phyloP scores from a whole-genome alignment of 192 early-diverging fungal genomes.

The Umbelopsis isabellina region DNA sequence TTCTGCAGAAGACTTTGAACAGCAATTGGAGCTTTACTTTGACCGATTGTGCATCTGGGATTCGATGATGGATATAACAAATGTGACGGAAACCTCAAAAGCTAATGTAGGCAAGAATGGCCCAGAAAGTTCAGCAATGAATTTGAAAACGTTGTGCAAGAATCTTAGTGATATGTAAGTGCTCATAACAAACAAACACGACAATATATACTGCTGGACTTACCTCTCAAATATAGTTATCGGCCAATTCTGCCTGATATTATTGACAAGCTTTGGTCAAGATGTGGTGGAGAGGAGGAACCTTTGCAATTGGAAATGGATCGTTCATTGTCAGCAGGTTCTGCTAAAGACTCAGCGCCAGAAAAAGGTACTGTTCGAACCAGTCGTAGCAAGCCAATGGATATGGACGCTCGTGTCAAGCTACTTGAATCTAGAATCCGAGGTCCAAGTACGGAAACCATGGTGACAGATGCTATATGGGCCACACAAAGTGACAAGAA shows the following conservation, averaged over 20 bases:
- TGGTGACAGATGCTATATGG: constrained; percentile 5
- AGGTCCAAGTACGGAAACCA: constrained; percentile 3
- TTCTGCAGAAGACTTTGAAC: background rate
- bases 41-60: constrained; percentile 26
- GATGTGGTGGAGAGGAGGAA: constrained; percentile 22
- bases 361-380: background rate
- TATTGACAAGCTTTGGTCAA: constrained; percentile 18
- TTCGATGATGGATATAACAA: background rate
- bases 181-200: background rate
- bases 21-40: constrained; percentile 22
- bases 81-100: background rate
- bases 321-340: background rate
- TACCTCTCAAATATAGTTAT: background rate
- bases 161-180: constrained; percentile 15
- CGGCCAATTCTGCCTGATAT: constrained; percentile 7
- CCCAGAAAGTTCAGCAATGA: background rate
- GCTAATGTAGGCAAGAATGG: background rate
- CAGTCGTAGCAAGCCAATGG: background rate
- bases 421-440: constrained; percentile 13
- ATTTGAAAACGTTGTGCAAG: background rate
- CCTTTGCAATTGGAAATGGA: background rate
- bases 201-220: background rate
- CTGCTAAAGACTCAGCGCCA: background rate
- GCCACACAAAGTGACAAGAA: constrained; percentile 9
- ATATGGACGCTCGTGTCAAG: constrained; percentile 13